Base-by-base conservation (phyloP, 306 rosid species). In the Malus sieversii region DNA sequence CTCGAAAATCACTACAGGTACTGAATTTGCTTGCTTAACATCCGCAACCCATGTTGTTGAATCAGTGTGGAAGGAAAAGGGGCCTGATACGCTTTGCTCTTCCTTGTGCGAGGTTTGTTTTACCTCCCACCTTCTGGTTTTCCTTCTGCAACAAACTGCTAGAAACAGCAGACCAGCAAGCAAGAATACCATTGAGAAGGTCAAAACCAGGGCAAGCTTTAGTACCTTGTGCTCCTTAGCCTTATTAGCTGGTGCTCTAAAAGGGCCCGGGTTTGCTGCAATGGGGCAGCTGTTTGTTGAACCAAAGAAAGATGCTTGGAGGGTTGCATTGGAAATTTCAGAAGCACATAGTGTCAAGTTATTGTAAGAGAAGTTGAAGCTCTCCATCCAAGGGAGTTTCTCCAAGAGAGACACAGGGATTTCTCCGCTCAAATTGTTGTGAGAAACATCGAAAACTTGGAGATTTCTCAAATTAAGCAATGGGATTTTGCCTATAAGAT, bases 31-130 rank as follows among this genome's bases (percentile, higher is more conserved):
- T 77, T 96, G 98, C 89, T 96, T 96, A 23, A 96, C 97, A 87
- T 96, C 99, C 65, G 99, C 99, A 81, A 92, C 97, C 99, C 99
- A 96, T 23, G 97, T 92, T 53, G 99, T 92, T 22, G 98, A 92
- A 80, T 96, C 99, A 4, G 99, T 96, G 67, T 89, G 91, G 88
- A 96, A 96, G 7, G 99, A 96, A 53, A 96, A 96, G 72, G 99
- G 99, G 27, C 98, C 99, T 1, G 98, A 96, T 72, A 96, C 80
- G 48, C 77, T 90, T 71, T 87, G 93, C 63, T 96, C 98, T 81
- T 95, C 99, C 83, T 81, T 92, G 86, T 75, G 86, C 15, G 98
- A 88, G 66, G 72, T 3, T 78, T 90, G 98, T 80, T 96, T 96
- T 20, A 88, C 91, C 58, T 76, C 88, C 99, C 99, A 92, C 83